Base-by-base conservation (phyloP, 345 rosid genomes). In the Nasturtium officinale region DNA sequence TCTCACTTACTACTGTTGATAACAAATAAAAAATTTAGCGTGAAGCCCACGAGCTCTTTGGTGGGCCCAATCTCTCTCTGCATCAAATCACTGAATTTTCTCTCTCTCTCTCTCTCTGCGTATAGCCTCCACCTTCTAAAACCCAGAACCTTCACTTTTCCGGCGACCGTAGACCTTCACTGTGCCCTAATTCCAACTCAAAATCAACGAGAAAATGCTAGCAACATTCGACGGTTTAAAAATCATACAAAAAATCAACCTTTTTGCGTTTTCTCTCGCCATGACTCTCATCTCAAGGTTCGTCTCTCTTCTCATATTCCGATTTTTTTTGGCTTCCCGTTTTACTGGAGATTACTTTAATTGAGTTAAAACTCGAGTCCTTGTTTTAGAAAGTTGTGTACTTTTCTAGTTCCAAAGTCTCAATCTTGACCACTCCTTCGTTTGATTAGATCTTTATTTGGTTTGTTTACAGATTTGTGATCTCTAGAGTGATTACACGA, bases 401-500 rank as follows among this genome's bases (percentile, higher is more conserved):
- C 26, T 52, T 74, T 57, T 57, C 0, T 11, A 35, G 42, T 2
- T 69, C 15, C 17, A 47, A 56, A 61, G 53, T 53, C 52, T 40
- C 17, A 63, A 15, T 29, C 12, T 29, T 51, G 17, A 28, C 21
- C 16, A 28, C 13, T 60, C 25, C 32, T 42, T 59, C 11, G 42
- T 45, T 76, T 76, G 37, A 62, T 76, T 2, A 29, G 21, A 64
- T 55, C 35, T 42, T 54, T 54, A 7, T 6, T 50, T 20, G 42
- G 28, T 5, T 29, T 59, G 8, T 6, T 54, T 85, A 87, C 87
- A 95, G 99, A 46, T 67, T 82, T 82, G 68, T 95, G 82, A 74
- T 70, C 13, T 54, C 79, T 73, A 80, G 76, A 56, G 79, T 73
- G 37, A 37, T 87, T 75, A 80, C 74, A 65, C 82, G 81, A 78